Evolutionary conservation across 2,329 filamentous ascomycete species (phyloP).

Genomic region (Acrocalymma vagum): DNA sequence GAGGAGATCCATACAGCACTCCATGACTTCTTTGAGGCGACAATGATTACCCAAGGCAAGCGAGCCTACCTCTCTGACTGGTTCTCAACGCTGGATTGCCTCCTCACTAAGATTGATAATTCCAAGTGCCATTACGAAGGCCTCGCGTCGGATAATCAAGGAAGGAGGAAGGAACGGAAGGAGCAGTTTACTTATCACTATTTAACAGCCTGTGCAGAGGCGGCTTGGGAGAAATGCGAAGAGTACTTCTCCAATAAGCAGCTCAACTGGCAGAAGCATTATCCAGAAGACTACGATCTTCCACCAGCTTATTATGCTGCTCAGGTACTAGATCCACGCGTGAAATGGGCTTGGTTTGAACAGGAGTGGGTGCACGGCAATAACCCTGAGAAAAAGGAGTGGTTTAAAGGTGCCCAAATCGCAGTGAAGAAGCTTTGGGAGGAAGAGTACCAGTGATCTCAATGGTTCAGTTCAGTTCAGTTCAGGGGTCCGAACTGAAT

Average conservation of each 20-base stretch:
- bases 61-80: conserved; percentile 6
- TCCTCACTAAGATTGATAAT: conserved; percentile 7
- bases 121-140: no score
- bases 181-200: conserved; percentile 6
- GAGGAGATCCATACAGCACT: conserved; percentile 6
- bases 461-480: no score
- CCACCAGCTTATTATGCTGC: conserved; percentile 4
- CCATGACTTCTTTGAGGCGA: conserved; percentile 6
- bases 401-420: conserved; percentile 6
- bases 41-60: conserved; percentile 6
- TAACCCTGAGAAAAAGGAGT: conserved; percentile 7
- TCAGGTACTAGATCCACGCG: conserved; percentile 4
- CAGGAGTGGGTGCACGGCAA: conserved; percentile 7
- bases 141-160: no score
- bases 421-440: conserved; percentile 6
- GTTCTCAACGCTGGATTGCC: conserved; percentile 4
- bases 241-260: conserved; percentile 8
- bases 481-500: no score
- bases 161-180: conserved; percentile 5
- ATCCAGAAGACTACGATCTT: conserved; percentile 4
- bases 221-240: conserved; percentile 4
- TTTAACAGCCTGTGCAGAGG: conserved; percentile 6
- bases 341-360: conserved; percentile 5
- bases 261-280: conserved; percentile 7
- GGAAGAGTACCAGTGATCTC: no score